phyloP scores from a whole-genome alignment of 2,329 filamentous ascomycete genomes.

The Alternaria consortialis region DNA sequence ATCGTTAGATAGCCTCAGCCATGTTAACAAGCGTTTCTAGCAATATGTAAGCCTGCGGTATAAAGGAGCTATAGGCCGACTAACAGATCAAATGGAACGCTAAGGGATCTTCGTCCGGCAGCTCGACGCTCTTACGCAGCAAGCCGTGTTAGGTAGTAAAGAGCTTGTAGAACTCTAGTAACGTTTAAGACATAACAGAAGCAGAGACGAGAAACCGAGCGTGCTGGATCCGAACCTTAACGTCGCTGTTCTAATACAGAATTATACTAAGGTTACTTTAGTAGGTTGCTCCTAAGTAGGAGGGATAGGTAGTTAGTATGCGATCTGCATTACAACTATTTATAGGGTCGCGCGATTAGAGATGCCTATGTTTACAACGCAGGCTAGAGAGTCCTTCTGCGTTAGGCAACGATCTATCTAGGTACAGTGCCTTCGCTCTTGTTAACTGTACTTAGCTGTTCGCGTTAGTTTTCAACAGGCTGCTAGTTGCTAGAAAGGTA shows the following conservation, averaged over 20 bases:
- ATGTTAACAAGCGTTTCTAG: conserved; percentile 13
- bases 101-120: conserved; percentile 10
- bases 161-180: conserved; percentile 13
- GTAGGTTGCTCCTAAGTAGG: neutral
- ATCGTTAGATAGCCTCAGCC: conserved; percentile 7
- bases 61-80: conserved; percentile 18
- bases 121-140: conserved; percentile 1
- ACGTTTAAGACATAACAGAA: conserved; percentile 11
- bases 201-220: conserved; percentile 7
- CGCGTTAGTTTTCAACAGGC: neutral
- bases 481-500: neutral
- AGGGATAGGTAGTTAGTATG: neutral
- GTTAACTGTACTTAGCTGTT: neutral
- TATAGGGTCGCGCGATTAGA: conserved; percentile 1
- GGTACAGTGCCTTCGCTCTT: neutral
- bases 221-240: conserved; percentile 4
- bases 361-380: neutral
- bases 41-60: conserved; percentile 16
- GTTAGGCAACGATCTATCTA: neutral
- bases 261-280: neutral
- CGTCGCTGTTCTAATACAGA: conserved; percentile 5
- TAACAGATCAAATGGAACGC: conserved; percentile 14
- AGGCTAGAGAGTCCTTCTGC: neutral
- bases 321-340: neutral
- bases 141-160: conserved; percentile 1